Base-by-base conservation (phyloP, 1,139 yeast species). In the Taphrina wiesneri region DNA sequence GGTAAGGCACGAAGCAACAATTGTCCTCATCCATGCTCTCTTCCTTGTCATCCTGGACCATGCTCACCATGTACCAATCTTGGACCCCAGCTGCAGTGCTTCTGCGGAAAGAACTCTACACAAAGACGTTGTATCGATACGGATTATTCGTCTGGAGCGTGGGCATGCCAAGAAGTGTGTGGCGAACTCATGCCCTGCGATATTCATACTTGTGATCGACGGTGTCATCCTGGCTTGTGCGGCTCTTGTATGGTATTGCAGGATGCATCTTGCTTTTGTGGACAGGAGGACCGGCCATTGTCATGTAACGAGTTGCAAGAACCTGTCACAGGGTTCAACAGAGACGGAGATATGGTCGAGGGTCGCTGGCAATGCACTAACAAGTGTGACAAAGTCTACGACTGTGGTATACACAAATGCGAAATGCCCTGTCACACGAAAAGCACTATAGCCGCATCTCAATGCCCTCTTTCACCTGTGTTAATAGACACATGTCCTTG, bases 21-120 rank as follows among this genome's bases (percentile, higher is more conserved):
- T 7, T 90, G 96, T 75, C 82, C 86, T 0, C 98, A 91, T 74
- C 83, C 85, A 3, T 91, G 98, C 74, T 77, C 89, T 2, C 77
- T 85, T 9, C 81, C 82, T 21, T 91, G 98, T 74, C 98, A 91
- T 74, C 93, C 97, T 0, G 98, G 97, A 0, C 88, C 91, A 2
- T 97, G 92, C 75, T 86, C 90, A 0, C 80, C 80, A 53, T 91
- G 98, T 78, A 87, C 89, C 28, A 90, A 93, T 36, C 75, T 87
- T 76, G 90, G 93, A 0, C 89, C 93, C 0, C 75, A 79, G 13
- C 77, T 88, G 79, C 79, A 78, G 61, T 91, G 97, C 76, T 80
- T 80, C 47, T 91, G 98, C 79, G 97, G 97, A 1, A 83, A 82
- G 63, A 80, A 82, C 63, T 75, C 81, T 25, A 82, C 82, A 61